Evolutionary conservation across 2,329 filamentous ascomycete species (phyloP).

Genomic region (Xylariaceae sp.): DNA sequence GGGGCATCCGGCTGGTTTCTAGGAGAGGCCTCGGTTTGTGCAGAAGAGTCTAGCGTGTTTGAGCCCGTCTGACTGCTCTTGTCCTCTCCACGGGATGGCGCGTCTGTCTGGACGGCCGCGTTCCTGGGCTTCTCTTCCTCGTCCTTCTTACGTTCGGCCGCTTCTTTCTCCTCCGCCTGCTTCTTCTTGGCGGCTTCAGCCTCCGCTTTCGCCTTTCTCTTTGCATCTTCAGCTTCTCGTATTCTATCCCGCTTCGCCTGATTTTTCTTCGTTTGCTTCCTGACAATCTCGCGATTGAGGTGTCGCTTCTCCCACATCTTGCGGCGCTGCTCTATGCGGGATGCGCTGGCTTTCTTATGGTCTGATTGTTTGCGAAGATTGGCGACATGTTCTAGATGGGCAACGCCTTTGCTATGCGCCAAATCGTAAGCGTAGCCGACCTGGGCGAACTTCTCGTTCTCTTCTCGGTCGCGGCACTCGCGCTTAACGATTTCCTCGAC

Average conservation of each 20-base stretch:
- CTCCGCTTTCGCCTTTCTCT: constrained; percentile 39
- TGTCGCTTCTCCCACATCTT: constrained; percentile 49
- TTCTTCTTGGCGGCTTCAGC: constrained; percentile 23
- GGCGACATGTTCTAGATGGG: constrained; percentile 47
- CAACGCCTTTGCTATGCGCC: constrained; percentile 55
- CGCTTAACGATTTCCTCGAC: constrained; percentile 55
- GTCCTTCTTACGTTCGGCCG: constrained; percentile 24
- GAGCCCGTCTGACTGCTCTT: constrained; percentile 28
- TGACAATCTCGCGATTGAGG: constrained; percentile 35
- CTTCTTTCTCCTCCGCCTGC: constrained; percentile 26
- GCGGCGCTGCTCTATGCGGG: constrained; percentile 43
- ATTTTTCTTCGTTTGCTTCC: constrained; percentile 40
- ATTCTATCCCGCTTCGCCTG: constrained; percentile 36
- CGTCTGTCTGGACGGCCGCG: constrained; percentile 32
- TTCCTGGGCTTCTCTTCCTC: constrained; percentile 31
- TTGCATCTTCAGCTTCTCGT: constrained; percentile 35
- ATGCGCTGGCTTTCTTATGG: constrained; percentile 47
- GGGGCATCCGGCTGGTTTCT: constrained; percentile 7
- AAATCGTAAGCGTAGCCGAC: constrained; percentile 57
- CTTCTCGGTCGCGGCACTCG: constrained; percentile 44
- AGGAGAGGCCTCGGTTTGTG: constrained; percentile 15
- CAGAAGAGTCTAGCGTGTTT: constrained; percentile 16
- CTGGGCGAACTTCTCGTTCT: constrained; percentile 56
- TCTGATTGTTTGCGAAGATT: constrained; percentile 48
- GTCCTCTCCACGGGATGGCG: constrained; percentile 25